phyloP scores from a whole-genome alignment of 805 yeast genomes.

The Ogataea parapolymorpha region DNA sequence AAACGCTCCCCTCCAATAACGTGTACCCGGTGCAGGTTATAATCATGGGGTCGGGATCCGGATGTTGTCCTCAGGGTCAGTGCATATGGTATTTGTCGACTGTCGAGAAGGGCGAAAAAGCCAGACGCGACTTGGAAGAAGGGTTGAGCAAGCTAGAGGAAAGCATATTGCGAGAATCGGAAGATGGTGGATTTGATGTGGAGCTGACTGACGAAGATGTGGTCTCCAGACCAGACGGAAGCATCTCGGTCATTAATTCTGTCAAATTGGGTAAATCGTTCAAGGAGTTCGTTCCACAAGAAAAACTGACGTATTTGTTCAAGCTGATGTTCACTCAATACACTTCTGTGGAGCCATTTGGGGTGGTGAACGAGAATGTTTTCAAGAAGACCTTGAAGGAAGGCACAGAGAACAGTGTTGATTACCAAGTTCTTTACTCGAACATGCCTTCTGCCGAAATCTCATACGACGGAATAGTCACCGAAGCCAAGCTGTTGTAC shows the following conservation, averaged over 20 bases:
- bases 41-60: constrained; percentile 83
- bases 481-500: constrained; percentile 75
- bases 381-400: constrained; percentile 33
- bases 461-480: constrained; percentile 85
- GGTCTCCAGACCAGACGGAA: constrained; percentile 51
- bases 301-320: constrained; percentile 57
- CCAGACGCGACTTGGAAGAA: constrained; percentile 71
- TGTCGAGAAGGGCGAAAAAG: constrained; percentile 64
- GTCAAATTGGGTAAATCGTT: constrained; percentile 83
- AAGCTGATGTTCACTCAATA: constrained; percentile 61
- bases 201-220: constrained; percentile 53
- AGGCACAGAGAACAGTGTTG: constrained; percentile 34
- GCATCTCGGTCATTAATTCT: constrained; percentile 65
- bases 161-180: constrained; percentile 76
- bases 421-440: constrained; percentile 46
- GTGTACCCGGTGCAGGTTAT: constrained; percentile 77
- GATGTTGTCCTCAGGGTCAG: constrained; percentile 83
- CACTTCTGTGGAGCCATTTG: constrained; percentile 54
- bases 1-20: constrained; percentile 64
- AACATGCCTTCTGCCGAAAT: constrained; percentile 78
- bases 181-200: constrained; percentile 52
- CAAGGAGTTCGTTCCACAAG: constrained; percentile 79
- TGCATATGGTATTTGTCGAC: constrained; percentile 89
- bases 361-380: constrained; percentile 43
- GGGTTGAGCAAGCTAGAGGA: constrained; percentile 80